Percentiles rank a stretch among this genome's conserved stretches.
Conservation (phyloP, 306 rosid species). For the Pyrus betulifolia region DNA sequence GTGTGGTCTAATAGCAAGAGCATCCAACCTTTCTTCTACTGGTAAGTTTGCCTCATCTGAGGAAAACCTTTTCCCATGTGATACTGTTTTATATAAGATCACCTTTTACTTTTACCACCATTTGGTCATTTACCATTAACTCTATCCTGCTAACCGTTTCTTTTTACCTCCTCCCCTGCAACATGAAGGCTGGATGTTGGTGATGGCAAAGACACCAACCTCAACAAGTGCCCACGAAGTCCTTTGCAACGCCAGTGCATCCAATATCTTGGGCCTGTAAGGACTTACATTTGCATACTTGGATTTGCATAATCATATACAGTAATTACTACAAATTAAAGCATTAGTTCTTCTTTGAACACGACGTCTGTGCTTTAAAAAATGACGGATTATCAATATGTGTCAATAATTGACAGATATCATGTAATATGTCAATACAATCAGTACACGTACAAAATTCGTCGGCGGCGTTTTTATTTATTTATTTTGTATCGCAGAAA, state of each 20-base stretch:
- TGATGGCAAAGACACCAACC: constrained; percentile 35
- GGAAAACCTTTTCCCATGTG: background rate
- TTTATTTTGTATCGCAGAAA: constrained; percentile 15
- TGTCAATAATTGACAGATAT: too few relatives aligned
- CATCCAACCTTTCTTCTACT: constrained; percentile 49
- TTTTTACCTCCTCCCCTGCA: background rate
- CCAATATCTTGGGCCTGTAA: constrained; percentile 44
- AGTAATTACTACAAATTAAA: background rate
- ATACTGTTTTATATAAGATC: too few relatives aligned
- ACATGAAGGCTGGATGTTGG: constrained; percentile 47
- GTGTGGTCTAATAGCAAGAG: constrained; percentile 33
- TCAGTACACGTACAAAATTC: background rate
- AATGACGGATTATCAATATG: too few relatives aligned
- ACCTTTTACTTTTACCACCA: too few relatives aligned
- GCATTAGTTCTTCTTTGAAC: too few relatives aligned
- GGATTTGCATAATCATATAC: background rate
- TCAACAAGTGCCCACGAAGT: constrained; percentile 28
- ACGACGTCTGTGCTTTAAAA: accelerated
- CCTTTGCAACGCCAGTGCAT: constrained; percentile 33
- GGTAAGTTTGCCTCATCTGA: constrained; percentile 17
- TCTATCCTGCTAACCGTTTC: background rate
- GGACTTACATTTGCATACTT: background rate
- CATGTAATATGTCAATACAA: too few relatives aligned
- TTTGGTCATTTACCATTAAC: too few relatives aligned
- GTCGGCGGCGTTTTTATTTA: too few relatives aligned